Percentiles rank a stretch among this genome's conserved stretches.
phyloP scores from a whole-genome alignment of 2,329 filamentous ascomycete species.

The Colletotrichum simmondsii region DNA sequence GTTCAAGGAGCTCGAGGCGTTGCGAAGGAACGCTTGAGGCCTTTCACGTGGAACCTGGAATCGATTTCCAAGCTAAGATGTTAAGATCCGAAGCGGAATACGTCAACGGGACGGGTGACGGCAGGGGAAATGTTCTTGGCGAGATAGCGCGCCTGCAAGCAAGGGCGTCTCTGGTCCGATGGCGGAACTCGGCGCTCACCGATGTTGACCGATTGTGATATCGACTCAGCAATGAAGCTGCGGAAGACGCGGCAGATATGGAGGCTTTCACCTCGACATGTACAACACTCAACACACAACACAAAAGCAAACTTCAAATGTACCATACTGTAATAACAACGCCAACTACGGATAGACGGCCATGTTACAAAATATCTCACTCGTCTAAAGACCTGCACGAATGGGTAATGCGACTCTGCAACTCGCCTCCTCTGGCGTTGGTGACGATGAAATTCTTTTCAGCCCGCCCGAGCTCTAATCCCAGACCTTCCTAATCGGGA shows the following conservation, averaged over 20 bases:
- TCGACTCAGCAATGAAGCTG: background rate
- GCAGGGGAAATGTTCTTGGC: background rate
- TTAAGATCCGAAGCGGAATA: background rate
- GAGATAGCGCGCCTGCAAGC: background rate
- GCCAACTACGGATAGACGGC: background rate
- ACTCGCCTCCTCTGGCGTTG: background rate
- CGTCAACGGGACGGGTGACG: background rate
- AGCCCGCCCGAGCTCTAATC: too few relatives aligned
- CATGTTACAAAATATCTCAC: background rate
- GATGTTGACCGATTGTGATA: background rate
- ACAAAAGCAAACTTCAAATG: background rate
- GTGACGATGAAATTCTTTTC: background rate
- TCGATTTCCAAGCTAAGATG: background rate
- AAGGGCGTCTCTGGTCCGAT: background rate
- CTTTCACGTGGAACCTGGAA: background rate
- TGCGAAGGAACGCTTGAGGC: slow-evolving; percentile 2
- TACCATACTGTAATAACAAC: background rate
- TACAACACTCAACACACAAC: background rate
- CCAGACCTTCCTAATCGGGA: slow-evolving; percentile 27
- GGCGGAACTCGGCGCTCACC: slow-evolving; percentile 24
- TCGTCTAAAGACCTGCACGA: background rate
- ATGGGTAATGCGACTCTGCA: background rate
- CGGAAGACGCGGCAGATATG: background rate
- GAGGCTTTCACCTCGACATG: background rate
- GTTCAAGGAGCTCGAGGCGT: slow-evolving; percentile 34